phyloP scores from a whole-genome alignment of 331 rosid genomes.

The Pyrus hybrid region DNA sequence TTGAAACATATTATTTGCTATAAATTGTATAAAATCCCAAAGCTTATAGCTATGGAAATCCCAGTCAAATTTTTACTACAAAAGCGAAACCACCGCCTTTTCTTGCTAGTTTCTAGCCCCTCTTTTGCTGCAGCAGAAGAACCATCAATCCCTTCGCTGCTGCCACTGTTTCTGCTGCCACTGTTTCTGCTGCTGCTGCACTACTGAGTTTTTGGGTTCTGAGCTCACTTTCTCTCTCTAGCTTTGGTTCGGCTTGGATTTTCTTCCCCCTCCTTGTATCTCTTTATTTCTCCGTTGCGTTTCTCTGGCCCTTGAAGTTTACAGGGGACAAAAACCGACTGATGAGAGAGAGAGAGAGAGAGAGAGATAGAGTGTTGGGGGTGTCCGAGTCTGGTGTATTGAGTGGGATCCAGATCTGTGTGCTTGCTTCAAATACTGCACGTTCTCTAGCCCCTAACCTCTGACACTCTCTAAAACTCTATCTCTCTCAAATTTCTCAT shows the following conservation, averaged over 20 bases:
- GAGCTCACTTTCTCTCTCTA: constrained; percentile 20
- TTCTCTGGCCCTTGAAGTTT: constrained; percentile 39
- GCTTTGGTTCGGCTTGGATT: constrained; percentile 9
- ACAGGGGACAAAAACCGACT: background rate
- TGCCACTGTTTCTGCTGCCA: constrained; percentile 4
- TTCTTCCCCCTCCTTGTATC: constrained; percentile 1
- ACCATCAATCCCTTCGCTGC: constrained; percentile 35
- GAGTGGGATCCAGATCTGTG: constrained; percentile 64
- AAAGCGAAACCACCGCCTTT: constrained; percentile 60
- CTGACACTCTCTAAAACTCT: constrained; percentile 23
- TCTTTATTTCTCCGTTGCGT: background rate
- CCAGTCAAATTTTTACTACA: constrained; percentile 37
- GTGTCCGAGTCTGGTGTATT: constrained; percentile 18
- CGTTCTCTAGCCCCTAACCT: constrained; percentile 58
- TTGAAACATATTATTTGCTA: background rate
- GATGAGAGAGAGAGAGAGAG: background rate
- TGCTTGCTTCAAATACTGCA: constrained; percentile 41
- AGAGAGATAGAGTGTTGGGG: background rate
- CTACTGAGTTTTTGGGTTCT: constrained; percentile 34
- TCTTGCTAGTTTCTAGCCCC: constrained; percentile 7
- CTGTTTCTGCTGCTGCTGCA: background rate
- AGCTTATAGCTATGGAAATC: too few species aligned
- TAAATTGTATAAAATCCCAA: background rate
- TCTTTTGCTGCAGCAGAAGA: constrained; percentile 18
- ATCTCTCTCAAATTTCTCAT: constrained; percentile 12